phyloP scores from a whole-genome alignment of 1,284 basidiomycete genomes.

The Gomphus sp. region DNA sequence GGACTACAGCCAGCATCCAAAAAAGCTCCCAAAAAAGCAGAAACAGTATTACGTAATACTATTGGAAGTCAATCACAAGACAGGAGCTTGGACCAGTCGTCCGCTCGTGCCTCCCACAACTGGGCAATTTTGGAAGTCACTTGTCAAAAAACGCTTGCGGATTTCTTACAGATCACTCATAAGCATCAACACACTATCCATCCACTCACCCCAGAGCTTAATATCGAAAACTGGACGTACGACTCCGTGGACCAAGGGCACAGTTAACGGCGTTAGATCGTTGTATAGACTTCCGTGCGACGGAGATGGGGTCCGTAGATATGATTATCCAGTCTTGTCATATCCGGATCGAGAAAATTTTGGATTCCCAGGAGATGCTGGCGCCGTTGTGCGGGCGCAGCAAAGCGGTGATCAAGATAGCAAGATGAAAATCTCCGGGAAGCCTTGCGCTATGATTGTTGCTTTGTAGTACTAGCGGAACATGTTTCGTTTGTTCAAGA shows the following conservation, averaged over 20 bases:
- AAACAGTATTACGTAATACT: not conserved
- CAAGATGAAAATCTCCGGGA: not conserved
- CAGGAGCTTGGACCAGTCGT: not conserved
- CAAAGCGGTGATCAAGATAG: not conserved
- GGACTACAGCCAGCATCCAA: not conserved
- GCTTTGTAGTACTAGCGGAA: not conserved
- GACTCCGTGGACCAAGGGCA: not conserved
- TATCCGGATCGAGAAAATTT: not conserved
- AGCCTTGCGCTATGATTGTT: conserved; percentile 1
- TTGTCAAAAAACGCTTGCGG: not conserved
- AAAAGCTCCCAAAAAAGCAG: not conserved
- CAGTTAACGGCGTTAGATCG: conserved; percentile 3
- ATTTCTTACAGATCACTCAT: not conserved
- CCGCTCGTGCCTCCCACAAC: not conserved
- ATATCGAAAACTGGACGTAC: conserved; percentile 2
- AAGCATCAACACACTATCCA: not conserved
- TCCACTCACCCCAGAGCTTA: not conserved
- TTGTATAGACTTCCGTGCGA: conserved; percentile 5
- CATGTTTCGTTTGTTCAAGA: conserved; percentile 8
- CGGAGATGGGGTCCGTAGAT: conserved; percentile 2
- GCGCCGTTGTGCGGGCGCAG: not conserved
- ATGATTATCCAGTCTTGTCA: not conserved
- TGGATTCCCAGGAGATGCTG: conserved; percentile 2
- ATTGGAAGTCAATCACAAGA: not conserved
- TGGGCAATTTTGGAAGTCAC: conserved; percentile 4